Evolutionary conservation across 1,139 yeast species (phyloP).

Genomic region (Taiozyma sp.): DNA sequence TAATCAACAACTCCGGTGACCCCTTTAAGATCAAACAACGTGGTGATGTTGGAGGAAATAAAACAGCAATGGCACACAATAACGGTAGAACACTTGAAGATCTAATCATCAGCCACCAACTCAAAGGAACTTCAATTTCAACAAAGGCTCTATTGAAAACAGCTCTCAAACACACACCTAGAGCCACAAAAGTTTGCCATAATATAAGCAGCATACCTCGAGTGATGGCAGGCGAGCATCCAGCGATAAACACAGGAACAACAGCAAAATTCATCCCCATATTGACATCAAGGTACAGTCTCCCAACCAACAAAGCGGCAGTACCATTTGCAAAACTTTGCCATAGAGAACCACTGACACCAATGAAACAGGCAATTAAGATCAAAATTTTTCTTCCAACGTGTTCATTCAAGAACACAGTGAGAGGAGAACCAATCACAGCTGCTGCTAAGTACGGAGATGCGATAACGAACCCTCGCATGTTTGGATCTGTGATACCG

Average conservation of each 20-base stretch:
- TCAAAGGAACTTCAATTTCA: slow-evolving; percentile 22
- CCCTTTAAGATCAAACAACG: slow-evolving; percentile 41
- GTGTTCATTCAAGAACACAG: slow-evolving; percentile 37
- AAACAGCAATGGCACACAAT: slow-evolving; percentile 17
- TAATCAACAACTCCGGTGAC: slow-evolving; percentile 31
- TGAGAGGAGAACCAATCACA: slow-evolving; percentile 42
- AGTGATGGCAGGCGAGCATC: slow-evolving; percentile 44
- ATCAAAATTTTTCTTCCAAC: slow-evolving; percentile 45
- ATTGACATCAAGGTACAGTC: slow-evolving; percentile 35
- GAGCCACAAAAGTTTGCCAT: slow-evolving; percentile 36
- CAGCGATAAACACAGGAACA: slow-evolving; percentile 45
- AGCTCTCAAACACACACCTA: slow-evolving; percentile 34
- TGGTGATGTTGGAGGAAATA: slow-evolving; percentile 39
- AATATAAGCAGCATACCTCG: slow-evolving; percentile 40
- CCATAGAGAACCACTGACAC: slow-evolving; percentile 45
- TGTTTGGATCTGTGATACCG: slow-evolving; percentile 32
- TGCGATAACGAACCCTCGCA: slow-evolving; percentile 47
- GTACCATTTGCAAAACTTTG: slow-evolving; percentile 43
- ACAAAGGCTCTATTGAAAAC: slow-evolving; percentile 34
- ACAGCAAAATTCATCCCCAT: slow-evolving; percentile 34
- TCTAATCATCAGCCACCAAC: slow-evolving; percentile 36
- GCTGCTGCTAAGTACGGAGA: slow-evolving; percentile 50
- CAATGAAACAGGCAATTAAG: slow-evolving; percentile 42
- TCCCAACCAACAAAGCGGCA: slow-evolving; percentile 43
- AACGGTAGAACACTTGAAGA: slow-evolving; percentile 29